Percentiles rank a stretch among this genome's conserved stretches.
Conservation (phyloP, 805 yeast genomes). For the Metschnikowia noctiluminum region DNA sequence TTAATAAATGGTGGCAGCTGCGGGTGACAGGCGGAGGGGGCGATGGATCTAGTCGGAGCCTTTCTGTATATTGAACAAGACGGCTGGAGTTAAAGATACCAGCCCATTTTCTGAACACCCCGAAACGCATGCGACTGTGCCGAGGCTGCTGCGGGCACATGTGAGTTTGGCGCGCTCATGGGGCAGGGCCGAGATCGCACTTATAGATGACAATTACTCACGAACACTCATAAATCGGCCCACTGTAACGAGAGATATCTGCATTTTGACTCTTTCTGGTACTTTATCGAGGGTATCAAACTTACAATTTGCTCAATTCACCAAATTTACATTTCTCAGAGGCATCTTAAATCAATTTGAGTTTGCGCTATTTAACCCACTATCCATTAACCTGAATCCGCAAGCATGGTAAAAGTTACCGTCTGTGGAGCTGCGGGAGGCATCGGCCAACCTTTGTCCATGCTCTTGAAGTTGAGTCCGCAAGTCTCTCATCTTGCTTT, state of each 20-base stretch:
- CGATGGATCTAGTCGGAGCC: too few relatives aligned
- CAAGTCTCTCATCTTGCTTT: slow-evolving; percentile 38
- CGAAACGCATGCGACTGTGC: not conserved
- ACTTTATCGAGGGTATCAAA: too few relatives aligned
- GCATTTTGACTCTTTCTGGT: too few relatives aligned
- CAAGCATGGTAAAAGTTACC: slow-evolving; percentile 41
- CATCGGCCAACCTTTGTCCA: slow-evolving; percentile 46
- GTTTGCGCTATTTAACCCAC: not conserved
- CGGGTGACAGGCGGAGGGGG: too few relatives aligned
- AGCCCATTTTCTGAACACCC: not conserved
- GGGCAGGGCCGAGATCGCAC: slow-evolving; percentile 1
- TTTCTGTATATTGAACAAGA: too few relatives aligned
- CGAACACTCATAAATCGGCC: too few relatives aligned
- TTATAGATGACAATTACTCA: not conserved
- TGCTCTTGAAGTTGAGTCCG: slow-evolving; percentile 39
- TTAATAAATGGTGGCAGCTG: too few relatives aligned
- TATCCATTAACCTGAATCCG: not conserved
- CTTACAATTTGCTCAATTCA: too few relatives aligned
- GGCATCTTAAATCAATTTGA: too few relatives aligned
- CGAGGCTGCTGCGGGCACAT: slow-evolving; percentile 4
- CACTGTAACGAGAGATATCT: too few relatives aligned
- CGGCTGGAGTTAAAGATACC: too few relatives aligned
- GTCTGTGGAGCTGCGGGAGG: slow-evolving; percentile 51
- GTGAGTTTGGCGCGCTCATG: slow-evolving; percentile 1
- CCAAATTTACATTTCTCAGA: too few relatives aligned